Evolutionary conservation across 2,329 filamentous ascomycete genomes (phyloP).

Genomic region (Ophiognomonia clavigignenti-juglandacearum): DNA sequence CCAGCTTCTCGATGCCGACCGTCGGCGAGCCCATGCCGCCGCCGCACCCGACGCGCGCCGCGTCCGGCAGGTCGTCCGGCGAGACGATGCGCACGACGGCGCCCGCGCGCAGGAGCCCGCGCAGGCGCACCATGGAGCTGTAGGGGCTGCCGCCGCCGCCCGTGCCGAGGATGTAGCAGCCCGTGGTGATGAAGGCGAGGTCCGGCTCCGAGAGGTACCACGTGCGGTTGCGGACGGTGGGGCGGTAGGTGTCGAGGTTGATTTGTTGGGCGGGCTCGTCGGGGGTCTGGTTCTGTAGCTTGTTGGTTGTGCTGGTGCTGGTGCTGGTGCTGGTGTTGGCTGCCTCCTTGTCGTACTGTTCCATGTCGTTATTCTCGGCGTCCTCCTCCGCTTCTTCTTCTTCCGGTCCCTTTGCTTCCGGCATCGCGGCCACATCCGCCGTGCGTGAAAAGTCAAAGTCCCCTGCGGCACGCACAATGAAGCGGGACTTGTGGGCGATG

Average conservation of each 20-base stretch:
- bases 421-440: slow-evolving; percentile 17
- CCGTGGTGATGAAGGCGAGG: slow-evolving; percentile 50
- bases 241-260: slow-evolving; percentile 39
- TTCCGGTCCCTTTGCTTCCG: not conserved
- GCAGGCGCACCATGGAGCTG: slow-evolving; percentile 44
- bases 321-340: not conserved
- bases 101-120: slow-evolving; percentile 45
- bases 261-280: slow-evolving; percentile 20
- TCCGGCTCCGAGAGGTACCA: slow-evolving; percentile 58
- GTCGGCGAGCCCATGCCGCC: slow-evolving; percentile 56
- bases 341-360: slow-evolving; percentile 23
- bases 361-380: slow-evolving; percentile 16
- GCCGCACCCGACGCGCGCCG: slow-evolving; percentile 49
- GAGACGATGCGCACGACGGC: slow-evolving; percentile 47
- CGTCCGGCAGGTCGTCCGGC: slow-evolving; percentile 43
- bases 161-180: slow-evolving; percentile 58
- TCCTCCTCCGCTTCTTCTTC: no score
- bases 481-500: slow-evolving; percentile 47
- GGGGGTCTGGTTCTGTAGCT: slow-evolving; percentile 14
- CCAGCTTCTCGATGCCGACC: slow-evolving; percentile 55
- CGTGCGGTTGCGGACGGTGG: slow-evolving; percentile 42
- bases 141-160: slow-evolving; percentile 56
- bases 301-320: not conserved
- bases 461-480: slow-evolving; percentile 55
- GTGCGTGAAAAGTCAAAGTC: slow-evolving; percentile 45